Percentiles rank a stretch among this genome's conserved stretches.
Evolutionary conservation across 169 alveolate species (phyloP).

Genomic region (Plasmodium yoelii): DNA sequence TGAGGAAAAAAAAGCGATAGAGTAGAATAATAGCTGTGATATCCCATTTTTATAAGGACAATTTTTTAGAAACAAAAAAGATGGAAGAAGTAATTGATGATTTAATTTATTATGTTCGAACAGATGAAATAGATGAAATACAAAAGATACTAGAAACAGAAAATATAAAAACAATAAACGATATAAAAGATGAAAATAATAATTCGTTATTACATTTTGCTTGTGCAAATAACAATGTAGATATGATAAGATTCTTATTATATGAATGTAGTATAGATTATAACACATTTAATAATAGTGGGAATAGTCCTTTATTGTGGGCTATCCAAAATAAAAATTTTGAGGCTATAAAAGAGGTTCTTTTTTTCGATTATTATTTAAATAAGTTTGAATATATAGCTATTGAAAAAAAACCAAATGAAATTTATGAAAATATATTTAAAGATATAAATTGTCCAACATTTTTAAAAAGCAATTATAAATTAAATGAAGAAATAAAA

Average conservation of each 20-base stretch:
- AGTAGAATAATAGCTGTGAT: too few species aligned
- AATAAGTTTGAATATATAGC: conserved; percentile 65
- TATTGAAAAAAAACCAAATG: conserved; percentile 42
- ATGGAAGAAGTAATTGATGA: conserved; percentile 32
- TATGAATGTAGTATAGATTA: conserved; percentile 79
- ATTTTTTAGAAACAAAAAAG: too few species aligned
- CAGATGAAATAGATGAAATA: conserved; percentile 49
- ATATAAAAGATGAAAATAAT: conserved; percentile 70
- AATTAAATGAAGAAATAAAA: conserved; percentile 12
- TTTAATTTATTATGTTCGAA: conserved; percentile 59
- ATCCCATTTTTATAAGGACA: too few species aligned
- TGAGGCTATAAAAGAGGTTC: conserved; percentile 78
- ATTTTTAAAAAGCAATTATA: conserved; percentile 13
- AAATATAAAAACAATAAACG: conserved; percentile 52
- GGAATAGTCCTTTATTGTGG: conserved; percentile 86
- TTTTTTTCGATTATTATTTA: conserved; percentile 78
- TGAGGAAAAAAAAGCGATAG: too few species aligned
- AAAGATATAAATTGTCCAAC: background rate
- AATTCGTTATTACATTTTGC: conserved; percentile 83
- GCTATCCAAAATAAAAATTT: conserved; percentile 83
- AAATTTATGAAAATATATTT: conserved; percentile 46
- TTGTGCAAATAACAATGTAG: conserved; percentile 83
- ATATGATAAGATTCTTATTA: conserved; percentile 78
- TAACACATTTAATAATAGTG: conserved; percentile 77
- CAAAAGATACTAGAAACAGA: conserved; percentile 45